These are phyloP conservation scores for Quercus tomentella DNA, from an alignment of 331 rosid species.

Conservation along the genomic window DNA sequence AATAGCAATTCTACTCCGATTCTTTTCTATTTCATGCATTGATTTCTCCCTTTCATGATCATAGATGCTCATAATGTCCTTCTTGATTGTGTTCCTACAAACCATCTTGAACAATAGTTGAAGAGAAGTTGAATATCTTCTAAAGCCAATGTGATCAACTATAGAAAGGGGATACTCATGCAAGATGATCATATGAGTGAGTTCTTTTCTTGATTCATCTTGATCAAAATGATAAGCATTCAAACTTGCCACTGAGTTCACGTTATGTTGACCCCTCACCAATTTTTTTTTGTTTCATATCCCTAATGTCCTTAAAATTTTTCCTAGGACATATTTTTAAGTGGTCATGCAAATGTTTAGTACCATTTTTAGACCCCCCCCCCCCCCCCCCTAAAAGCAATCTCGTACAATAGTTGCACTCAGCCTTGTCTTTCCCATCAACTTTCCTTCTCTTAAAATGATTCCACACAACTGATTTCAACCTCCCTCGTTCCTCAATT, in stretches of 20 bases:
- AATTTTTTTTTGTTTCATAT: not conserved
- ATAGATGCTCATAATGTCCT: not conserved
- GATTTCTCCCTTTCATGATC: not conserved
- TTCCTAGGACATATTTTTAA: too few species aligned
- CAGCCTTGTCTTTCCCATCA: too few species aligned
- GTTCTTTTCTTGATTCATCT: not conserved
- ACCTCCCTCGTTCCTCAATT: too few species aligned
- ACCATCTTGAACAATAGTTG: not conserved
- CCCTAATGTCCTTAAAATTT: too few species aligned
- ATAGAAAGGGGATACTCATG: not conserved
- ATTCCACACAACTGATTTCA: too few species aligned
- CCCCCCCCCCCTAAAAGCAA: too few species aligned
- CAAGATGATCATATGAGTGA: not conserved
- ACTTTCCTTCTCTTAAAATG: too few species aligned
- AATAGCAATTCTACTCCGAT: not conserved
- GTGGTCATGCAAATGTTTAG: too few species aligned
- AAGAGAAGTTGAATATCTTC: not conserved
- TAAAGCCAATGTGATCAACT: conserved; percentile 4
- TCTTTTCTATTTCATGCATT: not conserved
- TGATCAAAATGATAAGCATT: not conserved
- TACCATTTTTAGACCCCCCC: too few species aligned
- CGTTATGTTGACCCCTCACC: too few species aligned
- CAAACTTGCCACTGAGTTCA: too few species aligned
- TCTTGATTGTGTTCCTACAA: not conserved
- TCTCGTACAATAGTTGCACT: too few species aligned